Evolutionary conservation across 2,329 filamentous ascomycete genomes (phyloP).

Genomic region (Emmonsiellopsis sp.): DNA sequence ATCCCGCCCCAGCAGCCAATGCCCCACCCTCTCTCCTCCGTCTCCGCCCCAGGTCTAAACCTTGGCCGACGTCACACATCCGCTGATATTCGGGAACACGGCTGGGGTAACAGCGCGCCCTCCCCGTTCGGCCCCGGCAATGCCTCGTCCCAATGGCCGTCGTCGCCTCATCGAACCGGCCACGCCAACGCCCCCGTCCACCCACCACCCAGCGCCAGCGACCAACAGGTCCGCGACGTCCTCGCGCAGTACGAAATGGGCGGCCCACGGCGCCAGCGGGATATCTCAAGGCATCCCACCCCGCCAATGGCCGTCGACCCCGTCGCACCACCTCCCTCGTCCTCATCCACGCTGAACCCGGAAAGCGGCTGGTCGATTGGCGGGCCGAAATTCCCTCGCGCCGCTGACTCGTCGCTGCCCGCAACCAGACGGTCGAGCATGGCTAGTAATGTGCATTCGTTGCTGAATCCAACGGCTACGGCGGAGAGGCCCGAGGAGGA

Average conservation of each 20-base stretch:
- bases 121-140: conserved; percentile 40
- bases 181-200: conserved; percentile 20
- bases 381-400: conserved; percentile 32
- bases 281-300: conserved; percentile 44
- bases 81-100: conserved; percentile 86
- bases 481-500: conserved; percentile 57
- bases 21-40: conserved; percentile 51
- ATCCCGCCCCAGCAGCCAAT: conserved; percentile 56
- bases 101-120: conserved; percentile 47
- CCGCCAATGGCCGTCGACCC: conserved; percentile 13
- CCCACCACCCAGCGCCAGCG: conserved; percentile 29
- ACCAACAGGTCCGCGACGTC: conserved; percentile 53
- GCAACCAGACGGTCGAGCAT: conserved; percentile 61
- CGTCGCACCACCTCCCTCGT: not conserved
- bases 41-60: conserved; percentile 51
- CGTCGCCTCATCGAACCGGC: conserved; percentile 48
- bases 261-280: conserved; percentile 39
- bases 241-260: conserved; percentile 59
- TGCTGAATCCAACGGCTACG: conserved; percentile 61
- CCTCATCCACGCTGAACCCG: conserved; percentile 39
- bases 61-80: conserved; percentile 82
- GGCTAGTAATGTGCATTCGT: conserved; percentile 59
- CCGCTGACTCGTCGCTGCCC: conserved; percentile 37
- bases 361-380: conserved; percentile 50
- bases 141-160: conserved; percentile 55